Percentiles rank a stretch among this genome's conserved stretches.
phyloP scores from a whole-genome alignment of 106 monocot genomes.

The Amphibolis antarctica region DNA sequence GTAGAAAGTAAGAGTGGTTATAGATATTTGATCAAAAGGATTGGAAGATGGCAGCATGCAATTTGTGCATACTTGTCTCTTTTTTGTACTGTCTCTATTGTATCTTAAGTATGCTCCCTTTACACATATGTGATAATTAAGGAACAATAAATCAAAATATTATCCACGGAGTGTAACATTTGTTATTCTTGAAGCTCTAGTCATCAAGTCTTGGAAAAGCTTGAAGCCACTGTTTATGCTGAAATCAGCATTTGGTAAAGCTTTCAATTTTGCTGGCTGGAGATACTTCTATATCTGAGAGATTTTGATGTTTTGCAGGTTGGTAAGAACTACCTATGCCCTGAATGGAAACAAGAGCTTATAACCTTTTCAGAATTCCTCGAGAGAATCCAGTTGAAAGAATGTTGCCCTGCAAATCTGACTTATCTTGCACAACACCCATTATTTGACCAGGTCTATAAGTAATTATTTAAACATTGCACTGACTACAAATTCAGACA shows the following conservation, averaged over 20 bases:
- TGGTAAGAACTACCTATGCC: constrained; percentile 71
- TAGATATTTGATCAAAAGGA: no score
- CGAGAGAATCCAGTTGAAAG: constrained; percentile 42
- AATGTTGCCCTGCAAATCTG: constrained; percentile 22
- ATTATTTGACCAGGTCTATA: constrained; percentile 83
- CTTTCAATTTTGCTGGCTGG: constrained; percentile 1
- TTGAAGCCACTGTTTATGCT: constrained; percentile 4
- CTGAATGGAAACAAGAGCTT: constrained; percentile 95
- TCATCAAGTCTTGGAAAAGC: constrained; percentile 1
- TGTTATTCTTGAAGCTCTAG: constrained; percentile 7
- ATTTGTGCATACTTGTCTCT: background rate
- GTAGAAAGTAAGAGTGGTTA: no score
- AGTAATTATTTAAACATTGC: no score
- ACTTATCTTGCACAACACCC: constrained; percentile 96
- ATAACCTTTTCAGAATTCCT: constrained; percentile 91
- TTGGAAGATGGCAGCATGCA: background rate
- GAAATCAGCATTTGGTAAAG: constrained; percentile 4
- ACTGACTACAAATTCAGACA: no score
- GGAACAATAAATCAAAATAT: background rate
- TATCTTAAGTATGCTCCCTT: background rate
- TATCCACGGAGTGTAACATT: background rate
- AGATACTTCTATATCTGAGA: background rate
- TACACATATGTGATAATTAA: background rate
- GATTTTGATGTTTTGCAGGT: constrained; percentile 36
- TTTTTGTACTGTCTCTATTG: background rate